phyloP scores from a whole-genome alignment of 768 basidiomycete species.

The Podaxis rugospora region DNA sequence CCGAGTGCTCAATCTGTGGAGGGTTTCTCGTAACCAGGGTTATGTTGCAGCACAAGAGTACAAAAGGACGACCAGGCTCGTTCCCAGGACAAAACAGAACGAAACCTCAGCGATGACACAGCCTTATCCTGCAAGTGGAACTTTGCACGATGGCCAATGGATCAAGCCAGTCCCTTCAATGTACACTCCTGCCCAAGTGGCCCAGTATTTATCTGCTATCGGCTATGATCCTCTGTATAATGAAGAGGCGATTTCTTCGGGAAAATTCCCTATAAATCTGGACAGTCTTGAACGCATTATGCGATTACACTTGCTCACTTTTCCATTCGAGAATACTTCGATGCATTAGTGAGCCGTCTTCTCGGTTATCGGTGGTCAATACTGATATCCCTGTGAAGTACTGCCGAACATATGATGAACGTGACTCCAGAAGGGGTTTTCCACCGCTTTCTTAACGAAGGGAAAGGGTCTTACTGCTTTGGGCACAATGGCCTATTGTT shows the following conservation, averaged over 20 bases:
- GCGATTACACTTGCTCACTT: constrained; percentile 25
- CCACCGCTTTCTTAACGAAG: constrained; percentile 18
- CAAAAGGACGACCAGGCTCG: not conserved
- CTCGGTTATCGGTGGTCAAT: no score
- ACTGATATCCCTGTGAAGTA: constrained; percentile 10
- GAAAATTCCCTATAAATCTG: constrained; percentile 20
- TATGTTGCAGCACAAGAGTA: not conserved
- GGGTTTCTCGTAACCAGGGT: no score
- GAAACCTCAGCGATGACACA: not conserved
- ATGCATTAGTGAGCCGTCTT: constrained; percentile 33
- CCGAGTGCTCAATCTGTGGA: no score
- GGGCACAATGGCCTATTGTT: constrained; percentile 24
- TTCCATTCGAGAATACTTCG: constrained; percentile 33
- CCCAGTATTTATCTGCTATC: constrained; percentile 23
- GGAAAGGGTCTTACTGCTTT: constrained; percentile 24
- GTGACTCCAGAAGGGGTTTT: constrained; percentile 20
- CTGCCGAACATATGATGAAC: constrained; percentile 22
- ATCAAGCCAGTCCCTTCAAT: constrained; percentile 21
- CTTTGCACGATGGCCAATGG: constrained; percentile 17
- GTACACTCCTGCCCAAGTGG: constrained; percentile 18
- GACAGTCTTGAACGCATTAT: constrained; percentile 24
- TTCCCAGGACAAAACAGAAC: not conserved
- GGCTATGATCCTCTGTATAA: constrained; percentile 15
- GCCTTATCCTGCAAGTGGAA: constrained; percentile 10
- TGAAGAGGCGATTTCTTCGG: constrained; percentile 15